A percentile compares a stretch with the other conserved stretches of the same genome.
Conservation (phyloP, 441 rosid species). For the Pelargonium citronellum region DNA sequence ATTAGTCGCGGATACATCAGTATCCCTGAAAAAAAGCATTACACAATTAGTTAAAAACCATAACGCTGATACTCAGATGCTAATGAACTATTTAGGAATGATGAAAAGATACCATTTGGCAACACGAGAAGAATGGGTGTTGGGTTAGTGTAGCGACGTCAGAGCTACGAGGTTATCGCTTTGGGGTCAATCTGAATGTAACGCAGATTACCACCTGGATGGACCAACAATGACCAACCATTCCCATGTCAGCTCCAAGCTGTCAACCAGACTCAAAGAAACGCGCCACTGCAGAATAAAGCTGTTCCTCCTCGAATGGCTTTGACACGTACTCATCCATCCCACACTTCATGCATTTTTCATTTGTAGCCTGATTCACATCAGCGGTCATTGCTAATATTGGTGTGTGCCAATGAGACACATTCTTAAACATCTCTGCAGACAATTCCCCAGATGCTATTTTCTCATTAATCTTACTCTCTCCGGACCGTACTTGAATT, state of each 20-base stretch:
- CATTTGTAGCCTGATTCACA: slow-evolving; percentile 73
- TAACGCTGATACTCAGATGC: background rate
- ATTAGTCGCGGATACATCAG: slow-evolving; percentile 10
- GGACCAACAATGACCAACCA: background rate
- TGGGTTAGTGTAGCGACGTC: too few species aligned
- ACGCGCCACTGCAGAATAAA: slow-evolving; percentile 66
- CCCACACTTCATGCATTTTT: slow-evolving; percentile 70
- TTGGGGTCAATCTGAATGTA: background rate
- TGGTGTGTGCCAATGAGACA: slow-evolving; percentile 57
- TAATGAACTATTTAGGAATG: background rate
- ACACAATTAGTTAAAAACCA: background rate
- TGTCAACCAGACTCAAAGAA: slow-evolving; percentile 45
- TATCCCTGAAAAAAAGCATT: slow-evolving; percentile 26
- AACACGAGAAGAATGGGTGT: slow-evolving; percentile 3
- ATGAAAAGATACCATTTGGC: background rate
- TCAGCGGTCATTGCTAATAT: slow-evolving; percentile 97
- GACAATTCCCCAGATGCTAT: slow-evolving; percentile 30
- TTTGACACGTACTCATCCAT: slow-evolving; percentile 85
- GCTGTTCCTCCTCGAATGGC: slow-evolving; percentile 83
- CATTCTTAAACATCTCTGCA: slow-evolving; percentile 23
- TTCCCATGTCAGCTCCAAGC: background rate
- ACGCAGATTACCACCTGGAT: background rate
- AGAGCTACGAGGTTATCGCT: too few species aligned
- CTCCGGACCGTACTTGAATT: slow-evolving; percentile 50
- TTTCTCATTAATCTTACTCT: slow-evolving; percentile 47